These are phyloP conservation scores for Adansonia grandidieri DNA, from an alignment of 441 rosid species.

Conservation along the genomic window DNA sequence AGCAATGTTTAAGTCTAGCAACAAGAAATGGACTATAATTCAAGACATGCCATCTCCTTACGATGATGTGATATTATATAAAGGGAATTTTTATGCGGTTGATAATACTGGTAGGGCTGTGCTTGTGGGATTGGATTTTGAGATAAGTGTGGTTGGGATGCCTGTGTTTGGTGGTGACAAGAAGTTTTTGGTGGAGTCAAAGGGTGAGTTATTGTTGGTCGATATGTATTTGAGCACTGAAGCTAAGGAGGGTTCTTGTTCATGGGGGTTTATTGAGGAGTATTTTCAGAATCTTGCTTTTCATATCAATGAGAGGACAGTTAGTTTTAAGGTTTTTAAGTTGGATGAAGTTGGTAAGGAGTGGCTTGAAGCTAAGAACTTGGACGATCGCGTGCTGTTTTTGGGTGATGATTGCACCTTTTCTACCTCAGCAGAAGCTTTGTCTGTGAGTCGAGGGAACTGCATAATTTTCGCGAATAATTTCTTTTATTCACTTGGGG, in stretches of 20 bases:
- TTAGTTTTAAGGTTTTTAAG: constrained; percentile 66
- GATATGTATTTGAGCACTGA: constrained; percentile 78
- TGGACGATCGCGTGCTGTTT: constrained; percentile 69
- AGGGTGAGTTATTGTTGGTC: constrained; percentile 70
- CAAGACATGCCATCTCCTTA: constrained; percentile 79
- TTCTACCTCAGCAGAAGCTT: constrained; percentile 58
- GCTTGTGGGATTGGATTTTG: constrained; percentile 47
- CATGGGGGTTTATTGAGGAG: constrained; percentile 35
- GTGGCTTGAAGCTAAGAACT: constrained; percentile 62
- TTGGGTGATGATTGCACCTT: constrained; percentile 79
- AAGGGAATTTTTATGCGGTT: constrained; percentile 69
- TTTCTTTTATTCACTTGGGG: constrained; percentile 44
- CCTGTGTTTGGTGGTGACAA: constrained; percentile 88
- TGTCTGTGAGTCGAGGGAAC: constrained; percentile 55
- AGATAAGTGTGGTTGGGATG: constrained; percentile 40
- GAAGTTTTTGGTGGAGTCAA: constrained; percentile 83
- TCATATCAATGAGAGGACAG: constrained; percentile 69
- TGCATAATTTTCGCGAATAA: constrained; percentile 64
- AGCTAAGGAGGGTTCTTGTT: constrained; percentile 31
- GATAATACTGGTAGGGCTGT: constrained; percentile 75
- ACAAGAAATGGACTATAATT: constrained; percentile 67
- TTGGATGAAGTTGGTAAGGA: constrained; percentile 47
- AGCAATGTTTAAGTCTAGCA: constrained; percentile 64
- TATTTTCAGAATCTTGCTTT: constrained; percentile 41
- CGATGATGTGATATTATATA: constrained; percentile 72